A percentile compares a stretch with the other conserved stretches of the same genome.
phyloP scores from a whole-genome alignment of 345 rosid genomes.

The Populus alba region DNA sequence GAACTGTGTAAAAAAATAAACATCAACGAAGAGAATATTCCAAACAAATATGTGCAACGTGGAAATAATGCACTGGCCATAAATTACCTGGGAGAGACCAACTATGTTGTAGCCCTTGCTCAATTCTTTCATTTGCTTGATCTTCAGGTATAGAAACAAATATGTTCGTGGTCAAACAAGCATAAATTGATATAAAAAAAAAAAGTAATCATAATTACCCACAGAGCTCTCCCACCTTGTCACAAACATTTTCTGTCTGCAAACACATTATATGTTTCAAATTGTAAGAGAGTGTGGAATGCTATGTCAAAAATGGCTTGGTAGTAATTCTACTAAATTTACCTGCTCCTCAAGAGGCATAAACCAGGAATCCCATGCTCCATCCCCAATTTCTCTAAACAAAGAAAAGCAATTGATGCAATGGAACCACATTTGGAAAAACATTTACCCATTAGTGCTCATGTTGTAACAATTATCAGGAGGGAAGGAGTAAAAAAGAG shows the following conservation, averaged over 20 bases:
- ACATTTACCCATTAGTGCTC: neutral
- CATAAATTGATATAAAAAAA: neutral
- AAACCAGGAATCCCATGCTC: slow-evolving; percentile 84
- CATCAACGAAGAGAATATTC: neutral
- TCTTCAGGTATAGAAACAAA: slow-evolving; percentile 33
- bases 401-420: slow-evolving; percentile 10
- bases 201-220: slow-evolving; percentile 9
- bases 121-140: slow-evolving; percentile 74
- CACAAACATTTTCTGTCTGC: slow-evolving; percentile 62
- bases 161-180: slow-evolving; percentile 13
- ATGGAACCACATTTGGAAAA: neutral
- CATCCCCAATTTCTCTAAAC: slow-evolving; percentile 83
- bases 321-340: slow-evolving; percentile 7
- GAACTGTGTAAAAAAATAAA: neutral
- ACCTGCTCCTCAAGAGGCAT: slow-evolving; percentile 79
- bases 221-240: slow-evolving; percentile 46
- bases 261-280: slow-evolving; percentile 15
- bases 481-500: neutral
- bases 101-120: slow-evolving; percentile 78
- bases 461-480: neutral
- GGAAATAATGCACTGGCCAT: neutral
- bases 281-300: neutral
- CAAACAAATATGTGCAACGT: neutral
- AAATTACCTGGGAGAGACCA: slow-evolving; percentile 83
- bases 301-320: neutral